These are phyloP conservation scores for Sicyos edulis DNA, from an alignment of 306 rosid genomes.

Conservation along the genomic window DNA sequence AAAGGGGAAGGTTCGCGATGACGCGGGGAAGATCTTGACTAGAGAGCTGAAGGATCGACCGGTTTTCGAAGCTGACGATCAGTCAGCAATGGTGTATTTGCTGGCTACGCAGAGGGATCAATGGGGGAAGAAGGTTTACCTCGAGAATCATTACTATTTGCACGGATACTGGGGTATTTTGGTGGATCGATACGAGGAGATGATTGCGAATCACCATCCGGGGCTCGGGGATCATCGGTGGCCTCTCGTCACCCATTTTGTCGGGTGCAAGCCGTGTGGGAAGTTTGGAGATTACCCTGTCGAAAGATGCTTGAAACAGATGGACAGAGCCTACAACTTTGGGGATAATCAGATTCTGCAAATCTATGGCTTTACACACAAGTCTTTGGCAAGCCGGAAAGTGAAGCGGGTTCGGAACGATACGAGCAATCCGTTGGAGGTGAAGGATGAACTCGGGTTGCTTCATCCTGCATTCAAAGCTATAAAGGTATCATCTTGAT, in stretches of 20 bases:
- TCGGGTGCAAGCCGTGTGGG: constrained; percentile 93
- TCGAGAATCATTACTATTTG: constrained; percentile 59
- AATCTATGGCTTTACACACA: constrained; percentile 74
- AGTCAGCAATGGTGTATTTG: constrained; percentile 76
- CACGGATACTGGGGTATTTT: constrained; percentile 91
- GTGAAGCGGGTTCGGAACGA: constrained; percentile 73
- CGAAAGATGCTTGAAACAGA: constrained; percentile 73
- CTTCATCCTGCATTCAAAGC: constrained; percentile 76
- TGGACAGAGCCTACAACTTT: constrained; percentile 82
- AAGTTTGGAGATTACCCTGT: constrained; percentile 85
- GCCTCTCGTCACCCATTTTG: constrained; percentile 92
- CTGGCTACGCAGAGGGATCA: constrained; percentile 40
- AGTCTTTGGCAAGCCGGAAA: constrained; percentile 47
- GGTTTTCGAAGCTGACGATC: constrained; percentile 84
- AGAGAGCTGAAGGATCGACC: constrained; percentile 57
- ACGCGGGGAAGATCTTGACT: constrained; percentile 72
- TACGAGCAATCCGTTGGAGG: constrained; percentile 55
- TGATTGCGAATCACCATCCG: constrained; percentile 66
- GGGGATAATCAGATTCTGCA: constrained; percentile 85
- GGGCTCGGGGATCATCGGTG: constrained; percentile 84
- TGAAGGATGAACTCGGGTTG: constrained; percentile 68
- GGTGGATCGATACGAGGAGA: constrained; percentile 79
- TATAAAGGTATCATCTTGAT: constrained; percentile 28
- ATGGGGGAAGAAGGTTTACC: constrained; percentile 74
- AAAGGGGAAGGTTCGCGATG: constrained; percentile 68